Evolutionary conservation across 768 basidiomycete species (phyloP).

Genomic region (Tulasnella sp.): DNA sequence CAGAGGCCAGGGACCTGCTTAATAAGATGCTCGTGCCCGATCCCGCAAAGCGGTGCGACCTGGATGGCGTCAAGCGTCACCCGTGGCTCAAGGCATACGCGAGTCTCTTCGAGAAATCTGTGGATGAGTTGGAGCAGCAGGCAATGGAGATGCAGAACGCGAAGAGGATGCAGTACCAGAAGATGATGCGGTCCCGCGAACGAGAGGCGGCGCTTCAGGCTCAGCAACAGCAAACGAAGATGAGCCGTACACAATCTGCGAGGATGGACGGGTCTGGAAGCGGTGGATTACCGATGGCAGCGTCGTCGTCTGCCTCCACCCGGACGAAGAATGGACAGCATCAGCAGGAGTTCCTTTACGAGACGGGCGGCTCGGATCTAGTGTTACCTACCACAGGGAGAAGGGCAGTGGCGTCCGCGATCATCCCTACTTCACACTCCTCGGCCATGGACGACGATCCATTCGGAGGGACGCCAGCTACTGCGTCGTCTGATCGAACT

Average conservation of each 20-base stretch:
- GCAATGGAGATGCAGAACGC: slow-evolving; percentile 79
- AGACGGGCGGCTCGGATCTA: slow-evolving; percentile 33
- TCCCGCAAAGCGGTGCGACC: slow-evolving; percentile 64
- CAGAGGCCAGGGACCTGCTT: slow-evolving; percentile 72
- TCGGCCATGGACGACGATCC: slow-evolving; percentile 53
- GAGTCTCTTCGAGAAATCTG: slow-evolving; percentile 51
- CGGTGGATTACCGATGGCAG: neutral
- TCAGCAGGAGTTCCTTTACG: slow-evolving; percentile 58
- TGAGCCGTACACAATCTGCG: slow-evolving; percentile 32
- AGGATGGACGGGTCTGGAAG: slow-evolving; percentile 2
- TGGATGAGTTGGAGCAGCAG: slow-evolving; percentile 66
- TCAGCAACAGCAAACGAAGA: slow-evolving; percentile 24
- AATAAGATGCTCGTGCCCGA: slow-evolving; percentile 92
- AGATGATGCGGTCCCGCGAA: slow-evolving; percentile 47
- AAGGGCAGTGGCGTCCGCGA: slow-evolving; percentile 35
- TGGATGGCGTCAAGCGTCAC: slow-evolving; percentile 75
- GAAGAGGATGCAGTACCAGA: slow-evolving; percentile 72
- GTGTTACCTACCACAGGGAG: slow-evolving; percentile 32
- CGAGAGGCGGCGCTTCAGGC: slow-evolving; percentile 16
- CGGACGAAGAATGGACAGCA: slow-evolving; percentile 30
- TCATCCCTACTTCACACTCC: slow-evolving; percentile 33
- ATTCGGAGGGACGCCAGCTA: slow-evolving; percentile 39
- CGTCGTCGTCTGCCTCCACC: slow-evolving; percentile 11
- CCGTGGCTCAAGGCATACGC: slow-evolving; percentile 69
- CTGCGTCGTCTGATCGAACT: slow-evolving; percentile 26